A percentile compares a stretch with the other conserved stretches of the same genome.
phyloP scores from a whole-genome alignment of 2,329 filamentous ascomycete species.

The Colletotrichum australisinense region DNA sequence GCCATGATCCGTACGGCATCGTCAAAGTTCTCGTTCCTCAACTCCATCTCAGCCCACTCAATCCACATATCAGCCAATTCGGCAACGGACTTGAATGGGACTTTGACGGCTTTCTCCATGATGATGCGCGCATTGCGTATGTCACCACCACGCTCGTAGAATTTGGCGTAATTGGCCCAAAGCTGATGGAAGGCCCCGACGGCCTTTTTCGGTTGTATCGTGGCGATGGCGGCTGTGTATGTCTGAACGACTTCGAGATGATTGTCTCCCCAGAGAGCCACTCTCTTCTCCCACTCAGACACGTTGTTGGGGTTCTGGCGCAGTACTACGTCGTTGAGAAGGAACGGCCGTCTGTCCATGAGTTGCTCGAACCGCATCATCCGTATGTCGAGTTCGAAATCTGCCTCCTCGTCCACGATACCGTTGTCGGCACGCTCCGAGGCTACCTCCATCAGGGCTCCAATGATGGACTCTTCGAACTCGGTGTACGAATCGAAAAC shows the following conservation, averaged over 20 bases:
- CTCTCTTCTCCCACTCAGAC: constrained; percentile 95
- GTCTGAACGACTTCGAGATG: constrained; percentile 91
- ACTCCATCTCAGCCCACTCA: constrained; percentile 98
- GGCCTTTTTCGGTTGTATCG: constrained; percentile 94
- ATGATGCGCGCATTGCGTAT: constrained; percentile 88
- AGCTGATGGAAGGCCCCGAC: constrained; percentile 93
- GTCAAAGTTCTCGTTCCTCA: constrained; percentile 96
- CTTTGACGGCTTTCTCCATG: constrained; percentile 97
- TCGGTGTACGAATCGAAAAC: constrained; percentile 97
- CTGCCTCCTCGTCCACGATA: constrained; percentile 81
- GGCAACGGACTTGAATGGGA: constrained; percentile 96
- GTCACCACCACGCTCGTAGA: constrained; percentile 92
- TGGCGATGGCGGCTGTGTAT: constrained; percentile 92
- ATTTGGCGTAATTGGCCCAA: constrained; percentile 96
- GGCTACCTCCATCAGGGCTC: constrained; percentile 89
- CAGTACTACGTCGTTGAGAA: constrained; percentile 94
- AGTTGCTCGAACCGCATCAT: constrained; percentile 99
- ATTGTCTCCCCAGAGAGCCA: constrained; percentile 96
- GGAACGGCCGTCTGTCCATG: constrained; percentile 95
- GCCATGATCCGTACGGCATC: constrained; percentile 95
- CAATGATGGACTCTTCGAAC: constrained; percentile 96
- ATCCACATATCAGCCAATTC: constrained; percentile 99
- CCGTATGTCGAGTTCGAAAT: constrained; percentile 93
- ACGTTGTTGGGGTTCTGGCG: constrained; percentile 98
- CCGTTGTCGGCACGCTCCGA: constrained; percentile 83